These are phyloP conservation scores for Chlorella sp. DNA, from an alignment of 139 green algal species.

Conservation along the genomic window DNA sequence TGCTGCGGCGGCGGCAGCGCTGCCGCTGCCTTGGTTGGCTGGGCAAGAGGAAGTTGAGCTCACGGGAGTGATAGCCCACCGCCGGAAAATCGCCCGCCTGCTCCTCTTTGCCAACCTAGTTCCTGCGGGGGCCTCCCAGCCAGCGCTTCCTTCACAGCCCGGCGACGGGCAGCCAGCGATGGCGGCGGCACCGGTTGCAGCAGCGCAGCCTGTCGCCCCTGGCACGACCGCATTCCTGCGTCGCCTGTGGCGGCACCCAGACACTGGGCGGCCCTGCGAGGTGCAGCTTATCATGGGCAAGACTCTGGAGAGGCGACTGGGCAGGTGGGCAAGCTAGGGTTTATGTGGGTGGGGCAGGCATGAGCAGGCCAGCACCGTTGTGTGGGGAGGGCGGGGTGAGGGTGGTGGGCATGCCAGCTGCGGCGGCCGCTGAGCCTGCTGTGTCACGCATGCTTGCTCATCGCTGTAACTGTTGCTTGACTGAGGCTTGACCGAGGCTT, in stretches of 20 bases:
- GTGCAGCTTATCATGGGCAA: constrained; percentile 48
- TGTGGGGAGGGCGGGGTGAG: neutral
- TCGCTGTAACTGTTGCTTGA: no score
- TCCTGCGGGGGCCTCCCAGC: neutral
- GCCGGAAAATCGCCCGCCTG: constrained; percentile 25
- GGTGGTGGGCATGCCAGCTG: neutral
- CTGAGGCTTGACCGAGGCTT: no score
- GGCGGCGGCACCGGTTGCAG: no score
- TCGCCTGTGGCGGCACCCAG: constrained; percentile 39
- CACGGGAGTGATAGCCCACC: constrained; percentile 19
- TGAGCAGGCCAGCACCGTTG: neutral
- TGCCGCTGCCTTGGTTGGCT: constrained; percentile 23
- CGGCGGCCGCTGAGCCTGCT: neutral
- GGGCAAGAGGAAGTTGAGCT: constrained; percentile 4
- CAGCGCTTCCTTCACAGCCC: neutral
- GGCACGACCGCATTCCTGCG: constrained; percentile 21
- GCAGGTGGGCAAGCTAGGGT: neutral
- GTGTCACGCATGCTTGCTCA: neutral
- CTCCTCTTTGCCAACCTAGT: constrained; percentile 44
- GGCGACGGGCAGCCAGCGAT: no score
- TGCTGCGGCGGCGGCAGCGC: neutral
- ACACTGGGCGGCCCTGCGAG: constrained; percentile 20
- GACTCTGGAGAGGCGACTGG: constrained; percentile 34
- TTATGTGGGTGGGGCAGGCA: neutral
- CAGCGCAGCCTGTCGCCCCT: neutral